Base-by-base conservation (phyloP, 768 basidiomycete genomes). In the Sistotremastrum suecicum region DNA sequence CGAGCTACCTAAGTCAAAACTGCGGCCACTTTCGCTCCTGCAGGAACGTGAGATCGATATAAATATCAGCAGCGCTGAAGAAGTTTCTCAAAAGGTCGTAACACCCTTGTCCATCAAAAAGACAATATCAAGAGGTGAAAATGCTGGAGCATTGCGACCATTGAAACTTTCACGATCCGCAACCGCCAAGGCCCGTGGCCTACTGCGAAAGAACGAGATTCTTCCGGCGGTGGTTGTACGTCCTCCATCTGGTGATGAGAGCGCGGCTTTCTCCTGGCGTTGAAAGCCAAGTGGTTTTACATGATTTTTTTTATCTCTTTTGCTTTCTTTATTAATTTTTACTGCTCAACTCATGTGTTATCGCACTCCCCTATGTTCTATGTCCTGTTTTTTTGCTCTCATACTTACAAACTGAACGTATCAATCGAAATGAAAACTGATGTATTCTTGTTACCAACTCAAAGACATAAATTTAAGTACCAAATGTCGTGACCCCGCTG, bases 11-110 rank as follows among this genome's bases (percentile, higher is more conserved):
- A 48, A 41, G 39, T 54, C 42, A 71, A 68, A 53, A 46, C 60
- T 82, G 50, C 78, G 79, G 48, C 70, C 69, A 48, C 71, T 82
- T 44, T 68, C 76, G 20, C 74, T 83, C 46, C 65, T 83, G 55
- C 70, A 75, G 60, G 74, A 78, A 52, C 74, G 74, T 53, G 69
- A 70, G 55, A 56, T 60, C 30, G 72, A 71, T 48, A 55, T 56
- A 45, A 58, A 55, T 47, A 45, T 53, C 11, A 52, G 50, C 46
- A 41, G 50, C 35, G 46, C 45, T 33, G 51, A 52, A 35, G 58
- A 60, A 34, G 61, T 63, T 8, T 75, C 70, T 42, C 75, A 71
- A 20, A 20, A 20, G 20, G 20, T 20, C 20, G 20, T 20, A 20
- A 20, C 20, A 45, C 78, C 78, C 51, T 68, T 83, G 50, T 56